Evolutionary conservation across 495 filamentous ascomycete genomes (phyloP).

Genomic region (Hypoxylon rickii): DNA sequence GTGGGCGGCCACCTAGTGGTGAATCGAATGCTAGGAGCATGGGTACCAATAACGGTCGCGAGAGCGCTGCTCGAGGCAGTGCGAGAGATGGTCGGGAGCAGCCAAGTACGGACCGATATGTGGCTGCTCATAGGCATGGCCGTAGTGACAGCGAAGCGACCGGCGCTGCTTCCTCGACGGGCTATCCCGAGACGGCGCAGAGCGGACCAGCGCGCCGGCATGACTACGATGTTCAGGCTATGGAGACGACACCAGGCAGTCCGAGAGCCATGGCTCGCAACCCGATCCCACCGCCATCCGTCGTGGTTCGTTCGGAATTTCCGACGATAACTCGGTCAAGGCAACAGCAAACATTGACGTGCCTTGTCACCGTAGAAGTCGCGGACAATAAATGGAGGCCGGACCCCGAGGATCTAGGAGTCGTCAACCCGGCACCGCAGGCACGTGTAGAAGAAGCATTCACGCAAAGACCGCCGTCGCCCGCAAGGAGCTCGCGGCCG

Average conservation of each 20-base stretch:
- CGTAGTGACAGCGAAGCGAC: slow-evolving; percentile 73
- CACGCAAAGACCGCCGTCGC: slow-evolving; percentile 54
- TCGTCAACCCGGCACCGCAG: slow-evolving; percentile 54
- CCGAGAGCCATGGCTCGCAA: slow-evolving; percentile 78
- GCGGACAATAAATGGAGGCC: slow-evolving; percentile 90
- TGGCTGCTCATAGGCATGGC: slow-evolving; percentile 67
- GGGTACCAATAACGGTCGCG: slow-evolving; percentile 37
- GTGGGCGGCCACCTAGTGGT: slow-evolving; percentile 53
- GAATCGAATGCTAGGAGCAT: slow-evolving; percentile 50
- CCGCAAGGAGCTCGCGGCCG: slow-evolving; percentile 51
- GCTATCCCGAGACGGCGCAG: slow-evolving; percentile 70
- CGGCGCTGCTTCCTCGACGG: slow-evolving; percentile 71
- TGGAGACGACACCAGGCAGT: slow-evolving; percentile 84
- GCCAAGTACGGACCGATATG: slow-evolving; percentile 64
- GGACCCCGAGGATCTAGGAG: slow-evolving; percentile 79
- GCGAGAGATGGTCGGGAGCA: slow-evolving; percentile 63
- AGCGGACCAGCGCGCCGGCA: slow-evolving; percentile 71
- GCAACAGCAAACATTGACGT: slow-evolving; percentile 93
- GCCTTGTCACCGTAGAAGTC: slow-evolving; percentile 92
- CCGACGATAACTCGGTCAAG: slow-evolving; percentile 90
- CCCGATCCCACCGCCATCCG: slow-evolving; percentile 86
- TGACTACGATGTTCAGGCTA: slow-evolving; percentile 94
- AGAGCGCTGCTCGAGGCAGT: slow-evolving; percentile 43
- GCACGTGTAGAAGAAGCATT: slow-evolving; percentile 52
- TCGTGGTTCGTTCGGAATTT: slow-evolving; percentile 95